phyloP scores from a whole-genome alignment of 2,329 filamentous ascomycete species.

The Hymenoscyphus scutula region DNA sequence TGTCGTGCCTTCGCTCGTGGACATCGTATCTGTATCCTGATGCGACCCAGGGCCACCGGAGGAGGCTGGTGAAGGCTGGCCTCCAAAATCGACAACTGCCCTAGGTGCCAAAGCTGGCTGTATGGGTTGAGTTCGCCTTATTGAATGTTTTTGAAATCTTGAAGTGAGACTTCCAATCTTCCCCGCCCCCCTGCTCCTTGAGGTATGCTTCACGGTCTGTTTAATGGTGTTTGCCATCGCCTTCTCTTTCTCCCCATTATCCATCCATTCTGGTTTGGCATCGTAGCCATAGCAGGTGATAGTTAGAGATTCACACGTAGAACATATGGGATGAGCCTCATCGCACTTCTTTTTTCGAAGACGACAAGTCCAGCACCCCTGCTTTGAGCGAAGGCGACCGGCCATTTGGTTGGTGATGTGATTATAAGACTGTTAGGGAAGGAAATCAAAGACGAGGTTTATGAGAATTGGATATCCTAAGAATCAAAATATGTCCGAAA shows the following conservation, averaged over 20 bases:
- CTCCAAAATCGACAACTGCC: not conserved
- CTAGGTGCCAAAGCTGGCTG: not conserved
- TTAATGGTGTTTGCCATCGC: slow-evolving; percentile 53
- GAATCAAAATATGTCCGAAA: too few relatives aligned
- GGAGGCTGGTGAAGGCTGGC: not conserved
- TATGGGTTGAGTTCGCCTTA: not conserved
- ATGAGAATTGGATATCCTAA: too few relatives aligned
- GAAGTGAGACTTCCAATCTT: slow-evolving; percentile 9
- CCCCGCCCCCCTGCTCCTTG: slow-evolving; percentile 43
- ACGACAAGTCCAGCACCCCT: slow-evolving; percentile 64
- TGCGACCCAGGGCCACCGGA: not conserved
- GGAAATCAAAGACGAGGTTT: not conserved
- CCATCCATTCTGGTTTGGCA: slow-evolving; percentile 34
- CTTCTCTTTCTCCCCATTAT: slow-evolving; percentile 19
- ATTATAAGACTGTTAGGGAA: not conserved
- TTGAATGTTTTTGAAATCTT: slow-evolving; percentile 6
- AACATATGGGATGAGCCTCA: slow-evolving; percentile 57
- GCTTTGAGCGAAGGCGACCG: slow-evolving; percentile 27
- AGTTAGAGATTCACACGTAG: slow-evolving; percentile 58
- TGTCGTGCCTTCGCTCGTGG: not conserved
- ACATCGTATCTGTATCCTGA: not conserved
- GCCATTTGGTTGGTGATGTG: slow-evolving; percentile 17
- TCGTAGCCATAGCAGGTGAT: slow-evolving; percentile 56
- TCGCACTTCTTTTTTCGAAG: slow-evolving; percentile 66
- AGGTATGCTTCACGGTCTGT: slow-evolving; percentile 45